A percentile compares a stretch with the other conserved stretches of the same genome.
Evolutionary conservation across 257 asterid species (phyloP).

Genomic region (Solanum habrochaites): DNA sequence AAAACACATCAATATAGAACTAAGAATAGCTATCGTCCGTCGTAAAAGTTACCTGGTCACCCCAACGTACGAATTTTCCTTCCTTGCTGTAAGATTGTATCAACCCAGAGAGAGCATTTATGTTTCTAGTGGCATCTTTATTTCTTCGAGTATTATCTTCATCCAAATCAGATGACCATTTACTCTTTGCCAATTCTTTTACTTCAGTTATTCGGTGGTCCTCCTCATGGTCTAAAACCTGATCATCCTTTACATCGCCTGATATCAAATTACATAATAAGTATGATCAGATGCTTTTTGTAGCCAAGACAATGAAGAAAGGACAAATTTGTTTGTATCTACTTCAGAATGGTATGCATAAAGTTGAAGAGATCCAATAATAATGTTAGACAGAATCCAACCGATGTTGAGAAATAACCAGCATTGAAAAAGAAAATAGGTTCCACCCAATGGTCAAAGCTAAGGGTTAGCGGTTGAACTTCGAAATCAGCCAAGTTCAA

Average conservation of each 20-base stretch:
- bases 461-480: neutral
- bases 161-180: conserved; percentile 85
- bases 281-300: neutral
- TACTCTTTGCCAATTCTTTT: conserved; percentile 82
- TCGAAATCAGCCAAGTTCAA: neutral
- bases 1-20: neutral
- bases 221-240: conserved; percentile 26
- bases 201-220: conserved; percentile 39
- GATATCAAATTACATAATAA: conserved; percentile 1
- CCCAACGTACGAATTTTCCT: conserved; percentile 97
- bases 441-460: neutral
- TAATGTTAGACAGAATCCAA: neutral
- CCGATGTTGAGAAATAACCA: neutral
- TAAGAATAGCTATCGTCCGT: neutral
- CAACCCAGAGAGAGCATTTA: conserved; percentile 38
- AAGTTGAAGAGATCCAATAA: neutral
- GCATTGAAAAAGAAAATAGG: neutral
- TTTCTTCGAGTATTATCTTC: conserved; percentile 43
- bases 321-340: neutral
- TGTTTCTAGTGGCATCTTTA: conserved; percentile 25
- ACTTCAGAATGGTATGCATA: neutral
- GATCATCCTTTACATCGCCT: conserved; percentile 34
- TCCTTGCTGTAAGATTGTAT: conserved; percentile 50
- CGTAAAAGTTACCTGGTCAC: conserved; percentile 68
- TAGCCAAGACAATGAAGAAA: neutral